Conservation (phyloP, 495 filamentous ascomycete species). For the Astrocystis sublimbata region DNA sequence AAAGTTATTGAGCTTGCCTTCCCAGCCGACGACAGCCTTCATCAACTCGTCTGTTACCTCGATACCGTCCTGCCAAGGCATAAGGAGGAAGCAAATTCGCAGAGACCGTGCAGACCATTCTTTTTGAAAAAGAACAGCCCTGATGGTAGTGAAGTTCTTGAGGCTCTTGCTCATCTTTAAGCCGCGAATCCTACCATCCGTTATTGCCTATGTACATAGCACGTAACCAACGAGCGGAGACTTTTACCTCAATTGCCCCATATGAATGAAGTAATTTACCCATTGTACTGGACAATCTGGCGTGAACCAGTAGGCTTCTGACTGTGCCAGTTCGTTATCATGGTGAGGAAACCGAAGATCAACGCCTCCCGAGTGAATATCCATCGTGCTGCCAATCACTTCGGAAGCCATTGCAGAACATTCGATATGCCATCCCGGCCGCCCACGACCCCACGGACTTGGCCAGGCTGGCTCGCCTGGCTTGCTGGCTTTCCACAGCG, state of each 20-base stretch:
- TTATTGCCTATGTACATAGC: slow-evolving; percentile 11
- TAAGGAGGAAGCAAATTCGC: slow-evolving; percentile 72
- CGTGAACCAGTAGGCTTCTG: slow-evolving; percentile 64
- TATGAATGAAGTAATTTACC: slow-evolving; percentile 84
- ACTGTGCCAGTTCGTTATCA: slow-evolving; percentile 79
- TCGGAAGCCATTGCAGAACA: slow-evolving; percentile 82
- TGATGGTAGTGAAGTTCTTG: slow-evolving; percentile 81
- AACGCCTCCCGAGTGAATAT: slow-evolving; percentile 79
- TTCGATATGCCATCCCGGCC: slow-evolving; percentile 85
- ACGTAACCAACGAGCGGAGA: not conserved
- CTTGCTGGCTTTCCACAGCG: slow-evolving; percentile 77
- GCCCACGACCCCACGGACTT: slow-evolving; percentile 69
- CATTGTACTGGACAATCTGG: slow-evolving; percentile 55
- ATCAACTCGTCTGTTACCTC: slow-evolving; percentile 74
- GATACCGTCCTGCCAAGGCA: slow-evolving; percentile 71
- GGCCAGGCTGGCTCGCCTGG: slow-evolving; percentile 76
- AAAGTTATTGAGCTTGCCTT: slow-evolving; percentile 73
- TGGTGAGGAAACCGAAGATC: slow-evolving; percentile 81
- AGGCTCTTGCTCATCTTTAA: slow-evolving; percentile 79
- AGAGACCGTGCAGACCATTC: slow-evolving; percentile 65
- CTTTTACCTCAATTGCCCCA: slow-evolving; percentile 56
- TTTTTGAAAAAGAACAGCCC: slow-evolving; percentile 55
- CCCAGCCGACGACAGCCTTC: slow-evolving; percentile 63
- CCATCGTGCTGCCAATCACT: slow-evolving; percentile 66
- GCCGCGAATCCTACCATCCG: slow-evolving; percentile 62